Base-by-base conservation (phyloP, 2,329 filamentous ascomycete species). In the Thermoascus crustaceus region DNA sequence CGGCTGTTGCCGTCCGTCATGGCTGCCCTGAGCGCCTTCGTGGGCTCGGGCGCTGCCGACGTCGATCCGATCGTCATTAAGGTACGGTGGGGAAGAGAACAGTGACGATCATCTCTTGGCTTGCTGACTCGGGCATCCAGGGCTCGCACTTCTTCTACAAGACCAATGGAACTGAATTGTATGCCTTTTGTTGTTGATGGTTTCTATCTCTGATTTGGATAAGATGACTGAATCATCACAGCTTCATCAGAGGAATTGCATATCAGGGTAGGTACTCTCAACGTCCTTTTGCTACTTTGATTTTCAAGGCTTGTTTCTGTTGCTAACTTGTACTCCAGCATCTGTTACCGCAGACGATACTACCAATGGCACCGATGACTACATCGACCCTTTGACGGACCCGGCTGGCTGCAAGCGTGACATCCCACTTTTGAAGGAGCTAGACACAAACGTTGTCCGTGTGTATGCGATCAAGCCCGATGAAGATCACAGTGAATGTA, bases 361-460 rank as follows among this genome's bases (percentile, higher is more conserved):
- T 42, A 64, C 67, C 35, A 67, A 63, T 13, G 61, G 60, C 38
- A 60, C 55, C 40, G 57, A 60, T 32, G 71, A 69, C 39, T 94
- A 85, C 69, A 73, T 69, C 45, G 89, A 96, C 58, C 88, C 88
- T 41, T 76, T 96, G 23, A 72, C 85, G 46, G 77, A 93, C 56
- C 64, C 65, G 36, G 63, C 68, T 17, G 61, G 68, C 45, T 95
- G 89, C 73, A 73, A 73, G 58, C 83, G 87, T 48, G 89, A 96
- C 59, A 73, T 96, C 29, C 85, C 85, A 30, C 73, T 82, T 47
- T 72, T 96, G 47, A 59, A 75, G 58, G 71, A 85, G 60, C 75
- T 94, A 42, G 72, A 78, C 44, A 94, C 86, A 62, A 96, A 96
- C 68, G 78, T 79, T 49, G 89, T 96, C 61, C 86, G 89, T 61